These are phyloP conservation scores for Yamadazyma sp. DNA, from an alignment of 1,139 yeast species.

Conservation along the genomic window DNA sequence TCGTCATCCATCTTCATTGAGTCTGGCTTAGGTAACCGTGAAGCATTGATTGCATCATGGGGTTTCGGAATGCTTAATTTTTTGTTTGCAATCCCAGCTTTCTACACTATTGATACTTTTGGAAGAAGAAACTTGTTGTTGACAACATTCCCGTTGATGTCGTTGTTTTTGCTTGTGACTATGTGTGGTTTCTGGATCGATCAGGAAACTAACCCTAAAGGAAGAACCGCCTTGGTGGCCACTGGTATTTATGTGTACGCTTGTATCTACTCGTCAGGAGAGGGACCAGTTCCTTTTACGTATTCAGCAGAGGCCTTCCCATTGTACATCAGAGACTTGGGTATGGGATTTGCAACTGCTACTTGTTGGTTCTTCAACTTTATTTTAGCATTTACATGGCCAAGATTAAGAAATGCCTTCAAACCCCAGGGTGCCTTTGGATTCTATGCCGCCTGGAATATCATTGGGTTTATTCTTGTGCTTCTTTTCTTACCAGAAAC, in stretches of 20 bases:
- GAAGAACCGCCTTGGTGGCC: conserved; percentile 64
- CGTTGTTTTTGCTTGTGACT: conserved; percentile 62
- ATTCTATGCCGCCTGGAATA: conserved; percentile 87
- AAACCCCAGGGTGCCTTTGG: conserved; percentile 85
- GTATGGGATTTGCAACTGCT: conserved; percentile 84
- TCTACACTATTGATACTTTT: conserved; percentile 74
- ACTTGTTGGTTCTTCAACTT: conserved; percentile 87
- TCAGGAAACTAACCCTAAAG: conserved; percentile 35
- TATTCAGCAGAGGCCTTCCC: conserved; percentile 87
- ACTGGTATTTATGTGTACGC: conserved; percentile 75
- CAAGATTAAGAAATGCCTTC: conserved; percentile 64
- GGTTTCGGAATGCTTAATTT: conserved; percentile 86
- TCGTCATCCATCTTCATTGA: conserved; percentile 71
- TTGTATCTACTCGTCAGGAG: conserved; percentile 78
- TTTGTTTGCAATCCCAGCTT: conserved; percentile 81
- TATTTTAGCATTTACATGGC: conserved; percentile 81
- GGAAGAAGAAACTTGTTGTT: conserved; percentile 76
- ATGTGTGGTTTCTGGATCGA: conserved; percentile 77
- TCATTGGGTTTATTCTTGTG: conserved; percentile 69
- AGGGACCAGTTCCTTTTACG: conserved; percentile 91
- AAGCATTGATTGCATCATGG: conserved; percentile 76
- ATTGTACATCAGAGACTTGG: conserved; percentile 78
- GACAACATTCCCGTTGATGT: conserved; percentile 75
- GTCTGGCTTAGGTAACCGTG: conserved; percentile 61
- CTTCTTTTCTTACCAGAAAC: conserved; percentile 71